phyloP scores from a whole-genome alignment of 2,329 filamentous ascomycete genomes.

The Tolypocladium amazonense region DNA sequence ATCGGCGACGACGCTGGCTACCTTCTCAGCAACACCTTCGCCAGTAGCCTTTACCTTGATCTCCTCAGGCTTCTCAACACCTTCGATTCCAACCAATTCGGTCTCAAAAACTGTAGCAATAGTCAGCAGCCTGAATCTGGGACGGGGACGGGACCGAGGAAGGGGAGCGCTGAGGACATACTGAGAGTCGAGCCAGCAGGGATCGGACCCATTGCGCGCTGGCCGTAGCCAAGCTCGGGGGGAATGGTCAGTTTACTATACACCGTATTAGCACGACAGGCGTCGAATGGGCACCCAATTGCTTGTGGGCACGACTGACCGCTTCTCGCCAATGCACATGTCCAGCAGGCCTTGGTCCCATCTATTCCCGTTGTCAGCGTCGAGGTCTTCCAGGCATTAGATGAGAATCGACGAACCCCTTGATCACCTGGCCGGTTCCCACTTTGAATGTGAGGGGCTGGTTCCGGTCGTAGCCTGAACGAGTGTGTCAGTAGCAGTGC shows the following conservation, averaged over 20 bases:
- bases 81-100: constrained; percentile 74
- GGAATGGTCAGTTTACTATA: constrained; percentile 72
- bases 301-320: constrained; percentile 25
- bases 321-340: constrained; percentile 95
- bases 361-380: constrained; percentile 27
- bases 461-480: constrained; percentile 60
- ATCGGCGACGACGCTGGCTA: constrained; percentile 9
- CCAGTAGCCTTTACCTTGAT: constrained; percentile 14
- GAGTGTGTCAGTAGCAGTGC: background rate
- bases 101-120: constrained; percentile 68
- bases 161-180: constrained; percentile 25
- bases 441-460: constrained; percentile 69
- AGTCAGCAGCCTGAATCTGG: constrained; percentile 7
- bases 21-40: constrained; percentile 12
- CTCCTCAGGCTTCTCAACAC: constrained; percentile 42
- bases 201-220: constrained; percentile 68
- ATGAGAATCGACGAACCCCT: constrained; percentile 47
- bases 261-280: constrained; percentile 3
- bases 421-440: constrained; percentile 76
- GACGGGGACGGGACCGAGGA: constrained; percentile 7
- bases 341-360: constrained; percentile 86
- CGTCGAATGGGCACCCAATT: background rate
- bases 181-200: constrained; percentile 68
- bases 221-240: constrained; percentile 76
- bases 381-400: background rate